Percentiles rank a stretch among this genome's conserved stretches.
Evolutionary conservation across 2,329 filamentous ascomycete species (phyloP).

Genomic region (Bipolaris gigantea): DNA sequence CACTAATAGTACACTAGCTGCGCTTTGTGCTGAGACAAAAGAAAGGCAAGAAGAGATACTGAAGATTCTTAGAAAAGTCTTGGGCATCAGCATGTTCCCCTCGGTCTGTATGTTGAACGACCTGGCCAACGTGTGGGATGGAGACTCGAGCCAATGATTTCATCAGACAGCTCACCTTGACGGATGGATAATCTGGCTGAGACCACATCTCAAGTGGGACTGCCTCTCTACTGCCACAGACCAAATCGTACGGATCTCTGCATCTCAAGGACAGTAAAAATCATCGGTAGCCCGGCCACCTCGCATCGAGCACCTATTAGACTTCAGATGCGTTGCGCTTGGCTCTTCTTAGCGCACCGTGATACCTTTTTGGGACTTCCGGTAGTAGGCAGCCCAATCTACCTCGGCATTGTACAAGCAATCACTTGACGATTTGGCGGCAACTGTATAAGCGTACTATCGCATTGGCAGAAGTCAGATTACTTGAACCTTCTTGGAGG

Average conservation of each 20-base stretch:
- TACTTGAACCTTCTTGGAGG: neutral
- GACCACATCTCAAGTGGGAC: neutral
- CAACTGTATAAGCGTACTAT: neutral
- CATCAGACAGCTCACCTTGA: neutral
- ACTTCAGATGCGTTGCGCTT: neutral
- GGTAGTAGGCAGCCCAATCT: neutral
- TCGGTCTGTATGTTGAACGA: conserved; percentile 31
- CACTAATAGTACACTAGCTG: conserved; percentile 13
- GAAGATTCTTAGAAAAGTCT: conserved; percentile 19
- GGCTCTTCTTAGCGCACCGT: neutral
- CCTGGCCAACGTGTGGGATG: conserved; percentile 31
- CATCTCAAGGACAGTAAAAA: neutral
- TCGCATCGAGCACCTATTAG: conserved; percentile 12
- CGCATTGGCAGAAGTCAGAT: neutral
- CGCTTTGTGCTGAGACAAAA: conserved; percentile 25
- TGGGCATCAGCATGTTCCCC: conserved; percentile 32
- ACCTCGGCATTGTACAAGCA: neutral
- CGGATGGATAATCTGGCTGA: neutral
- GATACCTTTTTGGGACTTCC: neutral
- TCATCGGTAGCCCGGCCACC: neutral
- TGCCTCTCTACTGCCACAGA: neutral
- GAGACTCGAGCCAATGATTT: conserved; percentile 34
- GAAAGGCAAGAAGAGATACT: conserved; percentile 24
- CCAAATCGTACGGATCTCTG: neutral
- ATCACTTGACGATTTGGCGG: neutral